phyloP scores from a whole-genome alignment of 2,329 filamentous ascomycete genomes.

The Verticillium albo-atrum region DNA sequence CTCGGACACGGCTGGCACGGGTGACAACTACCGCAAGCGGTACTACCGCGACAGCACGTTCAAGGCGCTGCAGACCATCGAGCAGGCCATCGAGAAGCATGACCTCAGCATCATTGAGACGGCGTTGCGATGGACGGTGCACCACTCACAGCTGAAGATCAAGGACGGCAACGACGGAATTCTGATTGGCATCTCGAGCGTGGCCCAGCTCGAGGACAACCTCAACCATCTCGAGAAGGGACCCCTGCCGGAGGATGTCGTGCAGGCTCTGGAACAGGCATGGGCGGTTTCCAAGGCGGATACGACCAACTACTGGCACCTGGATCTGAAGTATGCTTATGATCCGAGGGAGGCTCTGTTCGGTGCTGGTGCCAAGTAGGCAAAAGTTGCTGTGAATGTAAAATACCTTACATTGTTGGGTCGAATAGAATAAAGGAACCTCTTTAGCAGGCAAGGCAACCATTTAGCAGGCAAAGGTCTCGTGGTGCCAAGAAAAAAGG shows the following conservation, averaged over 20 bases:
- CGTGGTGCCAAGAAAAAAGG: no score
- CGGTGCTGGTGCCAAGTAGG: slow-evolving; percentile 35
- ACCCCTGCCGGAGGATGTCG: slow-evolving; percentile 70
- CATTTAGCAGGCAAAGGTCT: neutral
- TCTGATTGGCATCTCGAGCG: slow-evolving; percentile 54
- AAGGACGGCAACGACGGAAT: slow-evolving; percentile 53
- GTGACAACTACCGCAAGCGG: slow-evolving; percentile 56
- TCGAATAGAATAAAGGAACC: no score
- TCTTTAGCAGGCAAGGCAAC: no score
- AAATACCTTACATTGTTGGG: no score
- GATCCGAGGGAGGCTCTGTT: slow-evolving; percentile 59
- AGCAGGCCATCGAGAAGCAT: slow-evolving; percentile 63
- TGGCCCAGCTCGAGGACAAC: slow-evolving; percentile 54
- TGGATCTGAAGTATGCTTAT: slow-evolving; percentile 62
- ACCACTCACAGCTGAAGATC: slow-evolving; percentile 60
- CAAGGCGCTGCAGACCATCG: slow-evolving; percentile 62
- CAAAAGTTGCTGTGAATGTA: no score
- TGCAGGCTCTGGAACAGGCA: slow-evolving; percentile 70
- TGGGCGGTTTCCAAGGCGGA: slow-evolving; percentile 67
- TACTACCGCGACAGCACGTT: slow-evolving; percentile 68
- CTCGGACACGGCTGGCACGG: slow-evolving; percentile 47
- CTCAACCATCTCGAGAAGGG: slow-evolving; percentile 59
- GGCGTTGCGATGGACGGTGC: slow-evolving; percentile 67
- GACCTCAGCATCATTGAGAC: slow-evolving; percentile 67
- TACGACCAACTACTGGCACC: slow-evolving; percentile 49